Evolutionary conservation across 805 yeast genomes (phyloP).

Genomic region (Metschnikowia sp.): DNA sequence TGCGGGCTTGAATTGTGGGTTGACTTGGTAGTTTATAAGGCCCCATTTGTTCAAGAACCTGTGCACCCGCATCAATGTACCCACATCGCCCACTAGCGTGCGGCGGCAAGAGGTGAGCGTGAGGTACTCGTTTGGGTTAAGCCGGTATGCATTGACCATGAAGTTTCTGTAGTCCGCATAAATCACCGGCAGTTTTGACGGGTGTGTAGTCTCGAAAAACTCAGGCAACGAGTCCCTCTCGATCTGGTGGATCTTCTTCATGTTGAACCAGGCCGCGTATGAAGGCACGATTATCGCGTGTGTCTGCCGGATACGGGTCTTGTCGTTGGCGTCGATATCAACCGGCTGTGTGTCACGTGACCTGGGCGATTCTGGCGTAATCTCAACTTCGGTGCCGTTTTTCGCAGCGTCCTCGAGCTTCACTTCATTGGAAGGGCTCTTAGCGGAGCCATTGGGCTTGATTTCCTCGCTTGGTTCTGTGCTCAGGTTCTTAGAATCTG

Average conservation of each 20-base stretch:
- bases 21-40: conserved; percentile 86
- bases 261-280: conserved; percentile 80
- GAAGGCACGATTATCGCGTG: conserved; percentile 86
- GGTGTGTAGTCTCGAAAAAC: conserved; percentile 70
- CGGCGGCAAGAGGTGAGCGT: conserved; percentile 90
- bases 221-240: conserved; percentile 86
- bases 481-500: neutral
- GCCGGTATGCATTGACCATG: conserved; percentile 80
- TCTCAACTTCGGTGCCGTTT: neutral
- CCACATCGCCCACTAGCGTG: conserved; percentile 87
- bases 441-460: neutral
- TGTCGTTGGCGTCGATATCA: conserved; percentile 16
- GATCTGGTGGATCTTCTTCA: conserved; percentile 67
- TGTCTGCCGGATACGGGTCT: conserved; percentile 50
- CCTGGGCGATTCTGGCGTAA: too few species aligned
- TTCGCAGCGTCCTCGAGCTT: conserved; percentile 1
- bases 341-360: conserved; percentile 3
- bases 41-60: conserved; percentile 90
- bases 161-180: conserved; percentile 83
- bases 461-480: neutral
- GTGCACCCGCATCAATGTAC: conserved; percentile 81
- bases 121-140: conserved; percentile 85
- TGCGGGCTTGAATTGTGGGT: conserved; percentile 68
- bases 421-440: neutral
- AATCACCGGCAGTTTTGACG: conserved; percentile 76